Percentiles rank a stretch among this genome's conserved stretches.
Evolutionary conservation across 2,329 filamentous ascomycete genomes (phyloP).

Genomic region (Trichophyton verrucosum): DNA sequence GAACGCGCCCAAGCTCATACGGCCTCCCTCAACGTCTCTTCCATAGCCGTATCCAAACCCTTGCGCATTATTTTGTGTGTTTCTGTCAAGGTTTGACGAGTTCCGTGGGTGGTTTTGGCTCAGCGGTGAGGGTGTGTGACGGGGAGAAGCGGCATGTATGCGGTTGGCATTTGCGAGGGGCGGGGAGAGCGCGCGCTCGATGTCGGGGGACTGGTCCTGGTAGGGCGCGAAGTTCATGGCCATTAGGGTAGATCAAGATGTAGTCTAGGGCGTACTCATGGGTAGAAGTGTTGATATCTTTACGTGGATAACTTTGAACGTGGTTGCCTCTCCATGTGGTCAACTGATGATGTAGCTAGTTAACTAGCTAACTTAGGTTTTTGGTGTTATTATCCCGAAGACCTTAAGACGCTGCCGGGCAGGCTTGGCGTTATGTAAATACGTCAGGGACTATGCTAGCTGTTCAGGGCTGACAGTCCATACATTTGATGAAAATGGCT

Average conservation of each 20-base stretch:
- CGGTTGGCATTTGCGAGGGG: conserved; percentile 44
- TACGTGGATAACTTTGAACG: not conserved
- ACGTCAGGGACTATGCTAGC: not conserved
- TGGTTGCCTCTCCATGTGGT: not conserved
- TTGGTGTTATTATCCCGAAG: not conserved
- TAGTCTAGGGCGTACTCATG: not conserved
- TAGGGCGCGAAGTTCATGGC: conserved; percentile 93
- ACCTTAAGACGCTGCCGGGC: not conserved
- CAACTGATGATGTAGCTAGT: not conserved
- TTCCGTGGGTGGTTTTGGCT: conserved; percentile 16
- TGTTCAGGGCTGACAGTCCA: not conserved
- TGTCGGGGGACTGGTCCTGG: conserved; percentile 81
- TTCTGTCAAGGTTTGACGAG: conserved; percentile 18
- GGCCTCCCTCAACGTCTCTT: conserved; percentile 36
- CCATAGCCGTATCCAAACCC: conserved; percentile 11
- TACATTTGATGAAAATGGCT: not conserved
- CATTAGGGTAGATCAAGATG: not conserved
- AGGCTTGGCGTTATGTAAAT: not conserved
- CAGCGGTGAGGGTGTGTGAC: conserved; percentile 32
- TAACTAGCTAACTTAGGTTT: not conserved
- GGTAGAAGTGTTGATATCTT: not conserved
- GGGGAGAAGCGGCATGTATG: conserved; percentile 40
- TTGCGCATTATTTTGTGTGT: conserved; percentile 13
- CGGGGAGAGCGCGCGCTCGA: conserved; percentile 67
- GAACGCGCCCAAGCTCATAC: conserved; percentile 63